A percentile compares a stretch with the other conserved stretches of the same genome.
phyloP scores from a whole-genome alignment of 257 asterid genomes.

The Anisodus tanguticus region DNA sequence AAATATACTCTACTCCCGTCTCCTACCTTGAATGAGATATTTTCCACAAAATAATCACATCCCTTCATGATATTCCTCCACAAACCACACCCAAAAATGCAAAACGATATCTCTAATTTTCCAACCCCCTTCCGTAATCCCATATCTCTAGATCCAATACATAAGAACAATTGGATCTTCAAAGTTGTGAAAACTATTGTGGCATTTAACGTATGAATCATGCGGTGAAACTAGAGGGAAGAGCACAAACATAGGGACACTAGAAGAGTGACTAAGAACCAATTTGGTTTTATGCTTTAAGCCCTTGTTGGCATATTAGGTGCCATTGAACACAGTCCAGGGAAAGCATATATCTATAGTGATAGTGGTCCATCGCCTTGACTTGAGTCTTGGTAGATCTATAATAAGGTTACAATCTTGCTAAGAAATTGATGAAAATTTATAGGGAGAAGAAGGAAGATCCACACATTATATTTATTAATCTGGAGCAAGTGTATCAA shows the following conservation, averaged over 20 bases:
- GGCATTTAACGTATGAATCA: not conserved
- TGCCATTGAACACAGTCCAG: too few species aligned
- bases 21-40: too few species aligned
- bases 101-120: too few species aligned
- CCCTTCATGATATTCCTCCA: too few species aligned
- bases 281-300: not conserved
- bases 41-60: too few species aligned
- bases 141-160: not conserved
- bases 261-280: constrained; percentile 14
- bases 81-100: too few species aligned
- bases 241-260: not conserved
- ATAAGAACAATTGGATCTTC: not conserved
- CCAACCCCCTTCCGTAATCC: too few species aligned
- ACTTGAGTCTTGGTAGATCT: not conserved
- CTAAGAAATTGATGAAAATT: not conserved
- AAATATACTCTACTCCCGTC: too few species aligned
- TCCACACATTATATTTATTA: not conserved
- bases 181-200: not conserved
- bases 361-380: too few species aligned
- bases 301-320: too few species aligned
- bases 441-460: not conserved
- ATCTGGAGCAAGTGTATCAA: not conserved
- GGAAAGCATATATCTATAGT: too few species aligned
- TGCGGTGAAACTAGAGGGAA: not conserved
- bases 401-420: not conserved